These are phyloP conservation scores for Phytopythium montanum DNA, from an alignment of 352 stramenopile species.

Conservation along the genomic window DNA sequence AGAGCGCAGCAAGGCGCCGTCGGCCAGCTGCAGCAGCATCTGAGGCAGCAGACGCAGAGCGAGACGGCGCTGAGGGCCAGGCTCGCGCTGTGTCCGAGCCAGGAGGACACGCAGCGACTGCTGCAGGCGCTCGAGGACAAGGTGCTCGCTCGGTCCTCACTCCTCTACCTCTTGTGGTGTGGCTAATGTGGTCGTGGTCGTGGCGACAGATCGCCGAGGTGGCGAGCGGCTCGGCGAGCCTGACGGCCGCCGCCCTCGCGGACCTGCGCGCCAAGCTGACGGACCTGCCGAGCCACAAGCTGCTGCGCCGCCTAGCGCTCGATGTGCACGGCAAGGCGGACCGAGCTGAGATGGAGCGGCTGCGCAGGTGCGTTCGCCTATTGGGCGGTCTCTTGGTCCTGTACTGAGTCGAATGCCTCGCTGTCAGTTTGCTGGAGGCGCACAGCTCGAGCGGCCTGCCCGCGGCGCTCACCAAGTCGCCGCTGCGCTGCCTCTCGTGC, in stretches of 20 bases:
- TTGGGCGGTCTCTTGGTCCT: neutral
- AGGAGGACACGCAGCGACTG: constrained; percentile 57
- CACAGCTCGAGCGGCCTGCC: constrained; percentile 8
- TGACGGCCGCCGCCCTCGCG: constrained; percentile 47
- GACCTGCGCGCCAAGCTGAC: constrained; percentile 44
- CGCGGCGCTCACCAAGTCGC: constrained; percentile 40
- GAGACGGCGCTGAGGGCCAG: constrained; percentile 43
- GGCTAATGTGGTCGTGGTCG: neutral
- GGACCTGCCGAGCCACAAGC: constrained; percentile 39
- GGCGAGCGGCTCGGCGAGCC: constrained; percentile 31
- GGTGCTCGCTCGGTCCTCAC: constrained; percentile 14
- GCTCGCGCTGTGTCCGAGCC: constrained; percentile 42
- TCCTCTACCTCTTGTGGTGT: neutral
- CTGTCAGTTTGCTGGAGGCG: constrained; percentile 24
- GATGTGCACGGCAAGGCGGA: constrained; percentile 54
- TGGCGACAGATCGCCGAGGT: constrained; percentile 21
- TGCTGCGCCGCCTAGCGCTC: constrained; percentile 36
- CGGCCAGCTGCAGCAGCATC: constrained; percentile 37
- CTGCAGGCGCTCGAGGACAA: constrained; percentile 55
- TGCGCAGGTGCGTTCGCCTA: constrained; percentile 18
- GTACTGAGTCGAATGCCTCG: neutral
- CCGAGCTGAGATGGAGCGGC: constrained; percentile 45
- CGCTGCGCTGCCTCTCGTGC: constrained; percentile 56
- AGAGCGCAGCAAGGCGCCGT: constrained; percentile 36
- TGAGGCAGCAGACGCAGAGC: constrained; percentile 37